Evolutionary conservation across 768 basidiomycete species (phyloP).

Genomic region (Dioszegia crocea): DNA sequence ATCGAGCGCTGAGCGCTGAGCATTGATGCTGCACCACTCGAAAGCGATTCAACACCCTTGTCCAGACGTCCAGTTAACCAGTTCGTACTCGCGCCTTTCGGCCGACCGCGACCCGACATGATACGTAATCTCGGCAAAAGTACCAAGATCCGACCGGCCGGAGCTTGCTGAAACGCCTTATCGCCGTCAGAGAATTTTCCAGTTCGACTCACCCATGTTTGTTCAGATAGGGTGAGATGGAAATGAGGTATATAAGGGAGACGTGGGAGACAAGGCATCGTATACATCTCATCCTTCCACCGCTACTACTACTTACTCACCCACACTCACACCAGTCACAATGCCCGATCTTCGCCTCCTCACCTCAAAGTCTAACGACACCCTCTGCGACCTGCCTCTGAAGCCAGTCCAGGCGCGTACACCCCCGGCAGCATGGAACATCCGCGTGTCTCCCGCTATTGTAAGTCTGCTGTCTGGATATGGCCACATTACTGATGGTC

Average conservation of each 20-base stretch:
- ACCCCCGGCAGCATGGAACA: slow-evolving; percentile 24
- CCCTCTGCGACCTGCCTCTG: not conserved
- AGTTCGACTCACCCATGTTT: not conserved
- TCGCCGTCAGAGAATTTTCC: not conserved
- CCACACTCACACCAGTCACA: slow-evolving; percentile 13
- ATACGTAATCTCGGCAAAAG: not conserved
- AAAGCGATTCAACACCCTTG: too few species aligned
- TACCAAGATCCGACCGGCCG: slow-evolving; percentile 17
- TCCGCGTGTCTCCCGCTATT: slow-evolving; percentile 35
- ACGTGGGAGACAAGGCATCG: not conserved
- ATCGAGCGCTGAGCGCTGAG: too few species aligned
- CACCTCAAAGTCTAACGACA: not conserved
- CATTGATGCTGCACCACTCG: too few species aligned
- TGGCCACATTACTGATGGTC: not conserved
- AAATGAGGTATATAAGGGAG: slow-evolving; percentile 5
- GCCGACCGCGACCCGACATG: too few species aligned
- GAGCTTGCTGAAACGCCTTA: slow-evolving; percentile 7
- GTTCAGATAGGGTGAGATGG: not conserved
- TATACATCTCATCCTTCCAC: not conserved
- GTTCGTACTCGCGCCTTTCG: too few species aligned
- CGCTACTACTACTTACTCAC: not conserved
- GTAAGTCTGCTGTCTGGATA: slow-evolving; percentile 17
- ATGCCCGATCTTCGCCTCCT: slow-evolving; percentile 8
- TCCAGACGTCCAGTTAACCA: too few species aligned
- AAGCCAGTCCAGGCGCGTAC: slow-evolving; percentile 10